phyloP scores from a whole-genome alignment of 768 basidiomycete genomes.

The Royoungia palumana region DNA sequence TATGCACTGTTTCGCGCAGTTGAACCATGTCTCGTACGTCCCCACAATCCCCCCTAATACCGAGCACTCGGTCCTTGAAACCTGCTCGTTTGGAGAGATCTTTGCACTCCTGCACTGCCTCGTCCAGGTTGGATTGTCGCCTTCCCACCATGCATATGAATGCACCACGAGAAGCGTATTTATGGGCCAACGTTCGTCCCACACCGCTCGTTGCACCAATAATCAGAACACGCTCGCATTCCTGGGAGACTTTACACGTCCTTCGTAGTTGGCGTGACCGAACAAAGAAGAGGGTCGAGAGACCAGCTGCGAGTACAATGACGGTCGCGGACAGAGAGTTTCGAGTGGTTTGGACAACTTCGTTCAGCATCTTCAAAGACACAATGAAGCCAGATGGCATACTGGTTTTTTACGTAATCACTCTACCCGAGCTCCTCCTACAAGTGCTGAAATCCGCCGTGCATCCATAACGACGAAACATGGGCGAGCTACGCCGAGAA shows the following conservation, averaged over 20 bases:
- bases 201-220: constrained; percentile 85
- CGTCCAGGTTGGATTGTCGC: constrained; percentile 48
- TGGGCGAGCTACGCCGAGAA: no score
- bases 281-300: constrained; percentile 19
- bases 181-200: constrained; percentile 64
- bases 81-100: constrained; percentile 18
- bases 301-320: constrained; percentile 11
- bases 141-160: constrained; percentile 73
- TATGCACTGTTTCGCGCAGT: constrained; percentile 49
- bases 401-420: no score
- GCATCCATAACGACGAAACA: no score
- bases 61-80: constrained; percentile 39
- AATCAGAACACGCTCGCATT: constrained; percentile 69
- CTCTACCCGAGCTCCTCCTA: no score
- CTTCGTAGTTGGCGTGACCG: constrained; percentile 25
- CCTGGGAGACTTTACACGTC: constrained; percentile 35
- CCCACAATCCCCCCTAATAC: constrained; percentile 60
- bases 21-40: constrained; percentile 63
- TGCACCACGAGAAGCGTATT: constrained; percentile 75
- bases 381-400: constrained; percentile 3
- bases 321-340: constrained; percentile 4
- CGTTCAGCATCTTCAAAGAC: constrained; percentile 7
- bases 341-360: constrained; percentile 1
- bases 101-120: constrained; percentile 60
- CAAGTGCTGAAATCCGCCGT: no score